A percentile compares a stretch with the other conserved stretches of the same genome.
These are phyloP conservation scores for Neurospora sp. DNA, from an alignment of 495 filamentous ascomycete genomes.

Conservation along the genomic window DNA sequence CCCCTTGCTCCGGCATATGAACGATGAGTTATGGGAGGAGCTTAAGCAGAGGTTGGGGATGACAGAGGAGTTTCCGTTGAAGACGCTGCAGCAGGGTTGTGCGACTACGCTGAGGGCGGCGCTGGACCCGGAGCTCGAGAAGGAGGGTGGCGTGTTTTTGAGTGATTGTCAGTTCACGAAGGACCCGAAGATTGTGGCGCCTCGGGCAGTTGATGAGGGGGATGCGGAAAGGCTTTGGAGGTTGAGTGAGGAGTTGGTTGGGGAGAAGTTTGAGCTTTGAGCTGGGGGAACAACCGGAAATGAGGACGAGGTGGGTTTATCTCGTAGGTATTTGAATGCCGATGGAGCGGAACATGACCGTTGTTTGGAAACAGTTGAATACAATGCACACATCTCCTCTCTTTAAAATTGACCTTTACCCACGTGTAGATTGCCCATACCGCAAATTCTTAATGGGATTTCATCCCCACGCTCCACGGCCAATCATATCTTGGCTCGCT, in stretches of 20 bases:
- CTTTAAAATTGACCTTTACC: background rate
- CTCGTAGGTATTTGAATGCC: background rate
- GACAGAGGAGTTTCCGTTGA: background rate
- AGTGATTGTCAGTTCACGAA: slow-evolving; percentile 23
- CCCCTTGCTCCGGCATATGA: slow-evolving; percentile 18
- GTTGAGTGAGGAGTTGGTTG: slow-evolving; percentile 34
- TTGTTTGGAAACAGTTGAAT: background rate
- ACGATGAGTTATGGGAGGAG: slow-evolving; percentile 11
- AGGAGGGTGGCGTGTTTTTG: slow-evolving; percentile 30
- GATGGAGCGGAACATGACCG: background rate
- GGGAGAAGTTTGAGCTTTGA: slow-evolving; percentile 23
- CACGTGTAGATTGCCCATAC: background rate
- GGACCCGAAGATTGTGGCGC: slow-evolving; percentile 19
- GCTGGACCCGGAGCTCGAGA: slow-evolving; percentile 24
- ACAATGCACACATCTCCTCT: background rate
- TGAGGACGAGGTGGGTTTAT: background rate
- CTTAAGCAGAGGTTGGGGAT: slow-evolving; percentile 18
- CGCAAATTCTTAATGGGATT: too few relatives aligned
- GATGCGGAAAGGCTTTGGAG: slow-evolving; percentile 31
- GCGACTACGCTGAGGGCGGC: slow-evolving; percentile 32
- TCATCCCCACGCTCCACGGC: too few relatives aligned
- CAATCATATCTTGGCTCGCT: too few relatives aligned
- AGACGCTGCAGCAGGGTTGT: slow-evolving; percentile 34
- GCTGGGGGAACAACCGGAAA: background rate
- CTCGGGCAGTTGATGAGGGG: slow-evolving; percentile 37